Evolutionary conservation across 176 grass and related monocot genomes (phyloP).

Genomic region (Juncus inflexus): DNA sequence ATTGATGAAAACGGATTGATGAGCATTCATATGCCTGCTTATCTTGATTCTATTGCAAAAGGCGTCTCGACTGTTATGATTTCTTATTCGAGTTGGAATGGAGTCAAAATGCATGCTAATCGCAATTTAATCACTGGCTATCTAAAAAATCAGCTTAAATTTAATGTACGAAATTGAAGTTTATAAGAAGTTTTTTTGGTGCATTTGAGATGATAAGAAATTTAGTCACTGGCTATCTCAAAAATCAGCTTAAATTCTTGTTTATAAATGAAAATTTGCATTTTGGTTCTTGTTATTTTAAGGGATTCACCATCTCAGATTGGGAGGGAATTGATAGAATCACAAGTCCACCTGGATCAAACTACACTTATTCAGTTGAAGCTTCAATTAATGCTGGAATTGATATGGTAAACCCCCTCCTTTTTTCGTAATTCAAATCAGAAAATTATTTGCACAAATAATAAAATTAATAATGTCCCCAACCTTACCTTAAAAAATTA

Average conservation of each 20-base stretch:
- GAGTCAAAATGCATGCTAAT: conserved; percentile 83
- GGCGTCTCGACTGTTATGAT: conserved; percentile 94
- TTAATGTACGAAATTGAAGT: conserved; percentile 32
- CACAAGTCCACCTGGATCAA: conserved; percentile 57
- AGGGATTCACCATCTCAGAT: conserved; percentile 92
- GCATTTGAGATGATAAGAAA: too few species aligned
- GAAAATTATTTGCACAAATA: too few species aligned
- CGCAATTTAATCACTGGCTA: conserved; percentile 43
- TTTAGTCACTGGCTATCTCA: too few species aligned
- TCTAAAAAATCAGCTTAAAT: conserved; percentile 66
- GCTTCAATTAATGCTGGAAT: conserved; percentile 69
- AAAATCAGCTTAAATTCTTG: too few species aligned
- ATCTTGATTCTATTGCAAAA: conserved; percentile 52
- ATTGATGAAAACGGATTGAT: conserved; percentile 40
- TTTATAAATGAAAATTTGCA: too few species aligned
- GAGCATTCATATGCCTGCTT: conserved; percentile 85
- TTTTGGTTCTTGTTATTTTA: not conserved
- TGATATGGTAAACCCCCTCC: conserved; percentile 61
- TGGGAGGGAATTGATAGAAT: conserved; percentile 96
- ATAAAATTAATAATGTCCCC: too few species aligned
- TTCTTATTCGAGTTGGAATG: conserved; percentile 97
- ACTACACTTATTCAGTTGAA: conserved; percentile 87
- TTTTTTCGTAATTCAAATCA: too few species aligned
- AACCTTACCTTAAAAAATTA: too few species aligned
- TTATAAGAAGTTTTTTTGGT: not conserved